Conservation (phyloP, 1,284 basidiomycete genomes). For the Amylostereum areolatum region DNA sequence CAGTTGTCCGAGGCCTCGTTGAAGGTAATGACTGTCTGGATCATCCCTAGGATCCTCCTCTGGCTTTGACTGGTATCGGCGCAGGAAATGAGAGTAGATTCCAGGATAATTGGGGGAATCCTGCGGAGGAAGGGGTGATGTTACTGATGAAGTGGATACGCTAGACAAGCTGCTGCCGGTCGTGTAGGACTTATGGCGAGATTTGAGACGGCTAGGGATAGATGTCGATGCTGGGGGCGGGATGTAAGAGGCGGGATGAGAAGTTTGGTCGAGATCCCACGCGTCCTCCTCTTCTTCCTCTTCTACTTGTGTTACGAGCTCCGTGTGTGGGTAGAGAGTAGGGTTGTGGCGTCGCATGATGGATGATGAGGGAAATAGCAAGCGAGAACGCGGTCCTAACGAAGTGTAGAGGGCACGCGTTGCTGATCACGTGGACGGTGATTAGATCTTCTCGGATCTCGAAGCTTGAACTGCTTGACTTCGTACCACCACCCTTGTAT, state of each 20-base stretch:
- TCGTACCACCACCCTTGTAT: background rate
- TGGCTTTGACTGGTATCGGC: conserved; percentile 58
- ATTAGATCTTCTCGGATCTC: too few species aligned
- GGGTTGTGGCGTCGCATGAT: too few species aligned
- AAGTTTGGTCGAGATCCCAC: conserved; percentile 24
- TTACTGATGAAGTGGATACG: conserved; percentile 32
- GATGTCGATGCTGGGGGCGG: conserved; percentile 13
- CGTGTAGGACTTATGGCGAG: conserved; percentile 23
- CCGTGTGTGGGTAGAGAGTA: conserved; percentile 57
- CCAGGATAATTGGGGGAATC: conserved; percentile 47
- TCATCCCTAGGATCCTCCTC: conserved; percentile 66
- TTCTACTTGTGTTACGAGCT: conserved; percentile 37
- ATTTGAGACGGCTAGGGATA: conserved; percentile 15
- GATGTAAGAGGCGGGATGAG: conserved; percentile 18
- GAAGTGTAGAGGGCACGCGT: too few species aligned
- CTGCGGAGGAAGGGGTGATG: conserved; percentile 26
- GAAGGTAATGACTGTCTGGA: conserved; percentile 70
- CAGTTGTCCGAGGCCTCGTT: conserved; percentile 64
- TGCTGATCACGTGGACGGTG: too few species aligned
- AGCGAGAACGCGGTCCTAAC: too few species aligned
- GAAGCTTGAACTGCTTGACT: too few species aligned
- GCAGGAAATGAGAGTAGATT: conserved; percentile 73
- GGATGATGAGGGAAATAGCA: too few species aligned
- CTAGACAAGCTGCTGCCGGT: conserved; percentile 21
- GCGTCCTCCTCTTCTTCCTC: conserved; percentile 43